phyloP scores from a whole-genome alignment of 2,329 filamentous ascomycete species.

The Albophoma yamanashiensis region DNA sequence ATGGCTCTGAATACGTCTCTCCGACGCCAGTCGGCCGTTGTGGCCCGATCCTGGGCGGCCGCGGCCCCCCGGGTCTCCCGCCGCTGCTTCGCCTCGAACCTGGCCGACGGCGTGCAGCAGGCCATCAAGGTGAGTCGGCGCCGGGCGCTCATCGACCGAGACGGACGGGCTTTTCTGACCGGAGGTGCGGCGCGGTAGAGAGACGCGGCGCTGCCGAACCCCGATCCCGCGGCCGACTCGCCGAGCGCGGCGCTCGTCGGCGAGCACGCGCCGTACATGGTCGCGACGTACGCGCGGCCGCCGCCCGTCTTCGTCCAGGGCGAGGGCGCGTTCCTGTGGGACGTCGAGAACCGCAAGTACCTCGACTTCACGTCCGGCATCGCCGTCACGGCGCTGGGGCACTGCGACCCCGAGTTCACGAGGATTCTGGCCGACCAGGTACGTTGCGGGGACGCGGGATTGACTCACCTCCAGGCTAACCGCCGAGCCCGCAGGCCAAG shows the following conservation, averaged over 20 bases:
- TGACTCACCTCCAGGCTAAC: not conserved
- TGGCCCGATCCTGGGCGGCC: slow-evolving; percentile 12
- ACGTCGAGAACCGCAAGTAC: slow-evolving; percentile 80
- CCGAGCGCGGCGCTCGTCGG: slow-evolving; percentile 64
- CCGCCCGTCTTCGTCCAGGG: slow-evolving; percentile 83
- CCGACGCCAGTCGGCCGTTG: slow-evolving; percentile 24
- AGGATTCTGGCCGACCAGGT: slow-evolving; percentile 71
- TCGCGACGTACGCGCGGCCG: slow-evolving; percentile 87
- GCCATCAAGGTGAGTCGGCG: slow-evolving; percentile 20
- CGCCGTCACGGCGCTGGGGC: slow-evolving; percentile 85
- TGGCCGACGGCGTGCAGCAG: slow-evolving; percentile 21
- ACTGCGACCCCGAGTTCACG: slow-evolving; percentile 72
- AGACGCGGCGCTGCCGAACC: slow-evolving; percentile 41
- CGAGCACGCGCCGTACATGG: slow-evolving; percentile 78
- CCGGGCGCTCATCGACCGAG: not conserved
- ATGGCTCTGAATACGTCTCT: slow-evolving; percentile 31
- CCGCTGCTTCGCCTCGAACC: slow-evolving; percentile 23
- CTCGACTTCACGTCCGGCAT: slow-evolving; percentile 95
- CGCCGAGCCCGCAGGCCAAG: slow-evolving; percentile 37
- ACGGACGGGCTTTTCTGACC: not conserved
- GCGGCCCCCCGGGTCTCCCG: slow-evolving; percentile 15
- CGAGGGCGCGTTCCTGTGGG: slow-evolving; percentile 79
- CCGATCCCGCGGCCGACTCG: slow-evolving; percentile 65
- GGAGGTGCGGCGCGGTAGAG: slow-evolving; percentile 7
- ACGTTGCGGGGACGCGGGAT: slow-evolving; percentile 6